Conservation (phyloP, 176 grass and related monocot species). For the Aechmea fasciata region DNA sequence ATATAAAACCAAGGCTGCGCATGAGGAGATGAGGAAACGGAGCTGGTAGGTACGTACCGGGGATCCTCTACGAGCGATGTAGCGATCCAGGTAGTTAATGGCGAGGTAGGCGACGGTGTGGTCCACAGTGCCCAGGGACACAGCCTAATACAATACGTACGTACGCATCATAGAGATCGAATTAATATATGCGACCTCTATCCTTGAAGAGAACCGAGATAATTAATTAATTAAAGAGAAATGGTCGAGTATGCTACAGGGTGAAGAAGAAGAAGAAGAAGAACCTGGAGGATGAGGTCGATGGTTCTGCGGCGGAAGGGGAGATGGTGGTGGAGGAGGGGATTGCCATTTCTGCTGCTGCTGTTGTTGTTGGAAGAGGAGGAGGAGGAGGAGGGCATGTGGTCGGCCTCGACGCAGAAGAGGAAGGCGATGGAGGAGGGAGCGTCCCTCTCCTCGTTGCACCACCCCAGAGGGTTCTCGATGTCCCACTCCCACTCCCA, state of each 20-base stretch:
- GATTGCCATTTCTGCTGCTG: too few relatives aligned
- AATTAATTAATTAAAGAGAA: too few relatives aligned
- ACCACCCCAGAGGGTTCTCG: not conserved
- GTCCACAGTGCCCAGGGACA: not conserved
- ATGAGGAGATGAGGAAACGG: not conserved
- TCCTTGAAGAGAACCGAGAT: not conserved
- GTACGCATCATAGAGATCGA: too few relatives aligned
- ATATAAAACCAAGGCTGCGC: not conserved
- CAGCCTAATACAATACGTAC: not conserved
- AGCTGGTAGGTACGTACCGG: not conserved
- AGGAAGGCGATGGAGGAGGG: not conserved
- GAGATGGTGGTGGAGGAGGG: not conserved
- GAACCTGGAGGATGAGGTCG: not conserved
- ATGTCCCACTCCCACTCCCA: not conserved
- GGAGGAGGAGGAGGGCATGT: not conserved
- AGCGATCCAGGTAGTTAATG: slow-evolving; percentile 2
- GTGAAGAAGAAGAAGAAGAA: not conserved
- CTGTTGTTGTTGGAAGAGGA: too few relatives aligned
- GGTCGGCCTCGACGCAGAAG: not conserved
- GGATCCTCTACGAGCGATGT: not conserved
- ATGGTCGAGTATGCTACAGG: too few relatives aligned
- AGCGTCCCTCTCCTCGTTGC: not conserved
- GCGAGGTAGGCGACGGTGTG: slow-evolving; percentile 1
- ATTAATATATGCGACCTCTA: not conserved
- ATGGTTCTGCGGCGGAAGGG: not conserved